phyloP scores from a whole-genome alignment of 176 grass and related monocot genomes.

The Echinochloa phyllopogon region DNA sequence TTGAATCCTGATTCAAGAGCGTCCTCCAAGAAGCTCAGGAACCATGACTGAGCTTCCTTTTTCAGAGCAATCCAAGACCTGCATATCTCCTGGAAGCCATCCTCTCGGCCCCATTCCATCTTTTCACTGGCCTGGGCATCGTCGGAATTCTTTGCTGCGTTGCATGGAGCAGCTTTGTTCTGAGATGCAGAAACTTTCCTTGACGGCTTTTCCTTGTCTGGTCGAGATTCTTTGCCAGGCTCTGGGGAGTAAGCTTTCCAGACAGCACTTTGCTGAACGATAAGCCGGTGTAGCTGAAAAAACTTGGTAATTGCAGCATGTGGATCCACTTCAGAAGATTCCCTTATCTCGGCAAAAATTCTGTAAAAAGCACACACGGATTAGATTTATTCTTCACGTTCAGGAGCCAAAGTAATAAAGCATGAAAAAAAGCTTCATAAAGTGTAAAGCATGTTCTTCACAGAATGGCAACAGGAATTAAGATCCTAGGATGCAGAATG shows the following conservation, averaged over 20 bases:
- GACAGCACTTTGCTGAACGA: slow-evolving; percentile 67
- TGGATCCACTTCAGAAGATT: slow-evolving; percentile 58
- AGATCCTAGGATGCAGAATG: background rate
- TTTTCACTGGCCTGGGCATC: slow-evolving; percentile 64
- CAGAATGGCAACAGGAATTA: background rate
- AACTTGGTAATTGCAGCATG: slow-evolving; percentile 80
- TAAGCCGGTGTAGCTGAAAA: slow-evolving; percentile 78
- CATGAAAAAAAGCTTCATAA: background rate
- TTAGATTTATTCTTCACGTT: background rate
- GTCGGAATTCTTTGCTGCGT: slow-evolving; percentile 47
- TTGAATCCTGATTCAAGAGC: slow-evolving; percentile 74
- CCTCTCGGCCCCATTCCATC: slow-evolving; percentile 78
- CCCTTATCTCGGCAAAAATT: slow-evolving; percentile 80
- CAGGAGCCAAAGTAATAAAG: background rate
- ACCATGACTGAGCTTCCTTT: slow-evolving; percentile 75
- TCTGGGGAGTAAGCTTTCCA: slow-evolving; percentile 58
- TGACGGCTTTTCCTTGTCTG: slow-evolving; percentile 63
- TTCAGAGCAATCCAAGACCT: slow-evolving; percentile 66
- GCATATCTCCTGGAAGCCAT: slow-evolving; percentile 93
- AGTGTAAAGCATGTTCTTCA: background rate
- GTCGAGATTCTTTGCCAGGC: slow-evolving; percentile 48
- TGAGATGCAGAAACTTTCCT: slow-evolving; percentile 59
- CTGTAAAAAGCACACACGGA: slow-evolving; percentile 47
- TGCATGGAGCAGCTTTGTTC: slow-evolving; percentile 46
- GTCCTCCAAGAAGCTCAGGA: slow-evolving; percentile 82